Evolutionary conservation across 2,329 filamentous ascomycete genomes (phyloP), one percentile per base, ranked within the genome.

Genomic region (Fusarium brevicatenulatum): DNA sequence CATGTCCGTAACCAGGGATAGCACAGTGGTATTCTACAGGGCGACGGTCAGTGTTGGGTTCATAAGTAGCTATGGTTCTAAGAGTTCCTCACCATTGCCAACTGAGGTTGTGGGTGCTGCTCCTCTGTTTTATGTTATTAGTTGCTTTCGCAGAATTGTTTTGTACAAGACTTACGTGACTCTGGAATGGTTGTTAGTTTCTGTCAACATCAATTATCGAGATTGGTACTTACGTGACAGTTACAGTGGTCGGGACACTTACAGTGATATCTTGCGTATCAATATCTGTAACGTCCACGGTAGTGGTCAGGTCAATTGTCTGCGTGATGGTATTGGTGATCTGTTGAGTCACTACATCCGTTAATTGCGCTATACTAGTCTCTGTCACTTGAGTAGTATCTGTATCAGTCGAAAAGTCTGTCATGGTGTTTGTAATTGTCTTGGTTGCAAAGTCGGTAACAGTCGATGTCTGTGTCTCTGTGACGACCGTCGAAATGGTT

Each of bases 11-110:
- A 4, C 59, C 59, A 9, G 11, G 1, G 3, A 62, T 16, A 7
- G 5, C 9, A 16, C 59, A 57, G 59, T 57, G 59, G 28, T 39
- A 30, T 18, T 46, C 59, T 23, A n/a, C 16, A 37, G 15, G 7
- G 6, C 0, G 9, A 0, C 2, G 3, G 21, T 62, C 12, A 56
- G 12, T 16, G 7, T 7, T 28, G 7, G 25, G 25, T n/a, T 7
- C 25, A 28, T 28, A 28, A 28, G 7, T n/a, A 28, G 25, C 25
- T 7, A 5, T 28, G 7, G 25, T 7, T 28, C 7, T 28, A 7
- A 28, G 2, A 18, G 16, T 3, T 1, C 13, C 9, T 1, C 18
- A 54, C 57, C 18, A n/a, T 7, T 4, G 4, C 9, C 3, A 7
- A 21, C 37, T 19, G 34, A 8, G 0, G 23, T 8, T 8, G 30